Conservation (phyloP, 345 rosid genomes). For the Dipteronia dyeriana region DNA sequence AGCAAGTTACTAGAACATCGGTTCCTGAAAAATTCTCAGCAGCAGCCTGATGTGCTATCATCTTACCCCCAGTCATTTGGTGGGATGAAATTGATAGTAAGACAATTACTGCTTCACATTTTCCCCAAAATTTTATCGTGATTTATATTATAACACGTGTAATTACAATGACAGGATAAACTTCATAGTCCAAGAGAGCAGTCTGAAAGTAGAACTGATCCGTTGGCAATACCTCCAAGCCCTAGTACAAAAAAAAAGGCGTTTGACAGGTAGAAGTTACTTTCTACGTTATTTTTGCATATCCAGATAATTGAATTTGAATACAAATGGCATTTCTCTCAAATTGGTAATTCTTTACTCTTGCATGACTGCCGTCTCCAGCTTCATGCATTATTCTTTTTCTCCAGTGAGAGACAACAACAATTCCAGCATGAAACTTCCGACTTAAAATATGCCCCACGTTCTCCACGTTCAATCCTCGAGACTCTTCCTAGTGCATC, state of each 20-base stretch:
- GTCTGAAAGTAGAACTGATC: conserved; percentile 46
- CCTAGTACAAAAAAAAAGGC: conserved; percentile 25
- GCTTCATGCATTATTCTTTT: conserved; percentile 52
- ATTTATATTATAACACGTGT: neutral
- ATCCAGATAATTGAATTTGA: neutral
- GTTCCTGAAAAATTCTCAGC: conserved; percentile 53
- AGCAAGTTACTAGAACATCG: conserved; percentile 72
- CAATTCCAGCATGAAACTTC: conserved; percentile 41
- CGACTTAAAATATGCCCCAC: conserved; percentile 36
- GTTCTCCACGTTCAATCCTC: conserved; percentile 52
- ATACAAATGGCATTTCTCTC: conserved; percentile 16
- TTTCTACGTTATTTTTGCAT: conserved; percentile 3
- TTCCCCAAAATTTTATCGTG: neutral
- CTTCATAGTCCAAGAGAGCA: conserved; percentile 38
- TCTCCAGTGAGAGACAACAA: conserved; percentile 58
- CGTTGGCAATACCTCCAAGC: conserved; percentile 29
- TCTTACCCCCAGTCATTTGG: conserved; percentile 30
- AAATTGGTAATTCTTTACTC: conserved; percentile 14
- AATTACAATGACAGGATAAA: conserved; percentile 47
- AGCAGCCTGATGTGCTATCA: conserved; percentile 41
- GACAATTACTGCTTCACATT: conserved; percentile 10
- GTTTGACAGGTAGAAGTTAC: conserved; percentile 50
- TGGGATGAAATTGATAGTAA: conserved; percentile 58
- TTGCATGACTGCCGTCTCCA: conserved; percentile 35
- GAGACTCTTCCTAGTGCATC: conserved; percentile 52